Conservation (phyloP, 2,329 filamentous ascomycete species). For the Epichloe typhina region DNA sequence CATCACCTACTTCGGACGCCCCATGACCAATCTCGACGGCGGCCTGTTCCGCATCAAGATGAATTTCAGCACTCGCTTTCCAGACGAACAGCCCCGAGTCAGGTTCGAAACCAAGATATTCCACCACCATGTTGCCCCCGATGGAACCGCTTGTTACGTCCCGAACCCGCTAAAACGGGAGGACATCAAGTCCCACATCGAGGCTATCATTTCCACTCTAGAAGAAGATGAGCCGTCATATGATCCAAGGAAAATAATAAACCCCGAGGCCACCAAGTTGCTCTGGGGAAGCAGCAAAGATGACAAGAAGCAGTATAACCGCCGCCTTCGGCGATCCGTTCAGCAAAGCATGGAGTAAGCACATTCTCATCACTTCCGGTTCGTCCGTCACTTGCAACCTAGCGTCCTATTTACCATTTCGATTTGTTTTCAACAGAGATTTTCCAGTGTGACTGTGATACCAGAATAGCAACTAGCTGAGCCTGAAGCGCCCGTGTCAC, state of each 20-base stretch:
- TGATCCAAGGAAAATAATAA: constrained; percentile 77
- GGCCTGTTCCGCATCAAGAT: constrained; percentile 76
- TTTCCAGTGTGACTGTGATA: constrained; percentile 17
- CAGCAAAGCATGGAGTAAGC: constrained; percentile 51
- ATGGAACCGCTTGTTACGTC: constrained; percentile 75
- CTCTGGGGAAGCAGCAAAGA: constrained; percentile 67
- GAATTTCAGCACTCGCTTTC: constrained; percentile 71
- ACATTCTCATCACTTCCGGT: neutral
- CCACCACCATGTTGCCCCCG: constrained; percentile 71
- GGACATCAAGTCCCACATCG: constrained; percentile 70
- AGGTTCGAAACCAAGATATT: constrained; percentile 71
- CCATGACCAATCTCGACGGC: constrained; percentile 87
- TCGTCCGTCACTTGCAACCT: neutral
- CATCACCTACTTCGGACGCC: constrained; percentile 78
- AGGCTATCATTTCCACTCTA: constrained; percentile 67
- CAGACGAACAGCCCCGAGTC: constrained; percentile 75
- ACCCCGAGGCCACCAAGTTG: constrained; percentile 72
- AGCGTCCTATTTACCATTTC: no score
- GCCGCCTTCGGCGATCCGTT: constrained; percentile 65
- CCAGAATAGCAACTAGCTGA: neutral
- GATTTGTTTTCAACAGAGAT: constrained; percentile 13
- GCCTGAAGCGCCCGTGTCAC: neutral
- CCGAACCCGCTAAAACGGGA: constrained; percentile 48
- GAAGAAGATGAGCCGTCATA: constrained; percentile 82
- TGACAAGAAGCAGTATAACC: constrained; percentile 73